phyloP scores from a whole-genome alignment of 257 asterid species.

The Solanum dulcamara region DNA sequence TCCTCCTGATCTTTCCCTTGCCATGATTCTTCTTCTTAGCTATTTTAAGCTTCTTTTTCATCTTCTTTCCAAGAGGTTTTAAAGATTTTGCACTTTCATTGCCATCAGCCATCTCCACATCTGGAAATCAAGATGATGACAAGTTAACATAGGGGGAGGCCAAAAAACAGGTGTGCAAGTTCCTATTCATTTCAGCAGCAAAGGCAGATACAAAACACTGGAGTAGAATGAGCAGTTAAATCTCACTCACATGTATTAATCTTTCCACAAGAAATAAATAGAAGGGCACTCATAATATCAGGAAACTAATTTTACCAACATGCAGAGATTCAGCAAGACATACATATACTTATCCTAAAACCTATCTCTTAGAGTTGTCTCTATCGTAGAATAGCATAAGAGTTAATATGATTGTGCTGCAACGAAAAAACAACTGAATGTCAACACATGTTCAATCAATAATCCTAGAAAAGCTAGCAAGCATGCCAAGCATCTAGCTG shows the following conservation, averaged over 20 bases:
- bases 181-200: not conserved
- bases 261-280: not conserved
- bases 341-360: not conserved
- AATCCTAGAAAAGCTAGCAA: not conserved
- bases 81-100: constrained; percentile 22
- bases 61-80: constrained; percentile 77
- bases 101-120: constrained; percentile 43
- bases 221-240: not conserved
- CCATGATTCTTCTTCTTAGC: constrained; percentile 47
- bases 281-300: not conserved
- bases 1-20: constrained; percentile 75
- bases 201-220: not conserved
- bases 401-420: not conserved
- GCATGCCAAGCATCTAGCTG: not conserved
- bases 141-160: not conserved
- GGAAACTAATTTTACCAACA: not conserved
- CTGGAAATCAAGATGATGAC: constrained; percentile 20
- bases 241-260: not conserved
- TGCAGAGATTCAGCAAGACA: not conserved
- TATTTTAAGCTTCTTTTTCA: constrained; percentile 71
- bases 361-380: not conserved
- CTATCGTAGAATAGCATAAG: not conserved
- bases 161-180: not conserved
- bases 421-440: not conserved
- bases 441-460: not conserved